Conservation (phyloP, 78 protist species). For the Bodo saltans region DNA sequence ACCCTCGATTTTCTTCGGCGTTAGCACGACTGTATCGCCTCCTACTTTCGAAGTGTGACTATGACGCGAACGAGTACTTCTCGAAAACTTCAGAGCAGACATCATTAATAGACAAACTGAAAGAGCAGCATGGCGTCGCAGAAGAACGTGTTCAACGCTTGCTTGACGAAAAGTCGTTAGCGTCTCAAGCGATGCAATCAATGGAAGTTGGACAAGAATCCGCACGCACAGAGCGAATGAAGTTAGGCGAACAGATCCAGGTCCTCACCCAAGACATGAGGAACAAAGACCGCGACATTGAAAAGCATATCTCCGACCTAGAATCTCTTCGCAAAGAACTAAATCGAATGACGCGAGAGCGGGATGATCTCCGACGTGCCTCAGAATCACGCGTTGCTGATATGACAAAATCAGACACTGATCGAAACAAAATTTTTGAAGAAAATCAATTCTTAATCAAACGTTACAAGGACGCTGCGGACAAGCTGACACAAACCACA, state of each 20-base stretch:
- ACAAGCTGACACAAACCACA: not conserved
- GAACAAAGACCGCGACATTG: too few relatives aligned
- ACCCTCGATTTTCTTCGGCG: not conserved
- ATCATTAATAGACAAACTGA: not conserved
- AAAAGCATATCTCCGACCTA: too few relatives aligned
- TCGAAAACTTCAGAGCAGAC: not conserved
- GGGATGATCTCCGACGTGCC: too few relatives aligned
- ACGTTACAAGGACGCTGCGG: not conserved
- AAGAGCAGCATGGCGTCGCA: not conserved
- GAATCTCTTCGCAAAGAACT: too few relatives aligned
- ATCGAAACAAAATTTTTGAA: not conserved
- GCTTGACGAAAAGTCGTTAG: not conserved
- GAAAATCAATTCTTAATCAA: not conserved
- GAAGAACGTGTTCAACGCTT: not conserved
- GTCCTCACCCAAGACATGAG: too few relatives aligned
- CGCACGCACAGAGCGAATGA: too few relatives aligned
- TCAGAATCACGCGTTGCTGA: too few relatives aligned
- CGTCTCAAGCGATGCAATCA: not conserved
- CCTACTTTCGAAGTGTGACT: not conserved
- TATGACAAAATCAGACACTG: too few relatives aligned
- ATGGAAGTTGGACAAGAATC: not conserved
- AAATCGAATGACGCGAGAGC: too few relatives aligned
- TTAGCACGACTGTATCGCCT: not conserved
- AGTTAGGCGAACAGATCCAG: too few relatives aligned
- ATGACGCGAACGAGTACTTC: not conserved